Percentiles rank a stretch among this genome's conserved stretches.
Conservation (phyloP, 2,329 filamentous ascomycete genomes). For the Penicillium sp. region DNA sequence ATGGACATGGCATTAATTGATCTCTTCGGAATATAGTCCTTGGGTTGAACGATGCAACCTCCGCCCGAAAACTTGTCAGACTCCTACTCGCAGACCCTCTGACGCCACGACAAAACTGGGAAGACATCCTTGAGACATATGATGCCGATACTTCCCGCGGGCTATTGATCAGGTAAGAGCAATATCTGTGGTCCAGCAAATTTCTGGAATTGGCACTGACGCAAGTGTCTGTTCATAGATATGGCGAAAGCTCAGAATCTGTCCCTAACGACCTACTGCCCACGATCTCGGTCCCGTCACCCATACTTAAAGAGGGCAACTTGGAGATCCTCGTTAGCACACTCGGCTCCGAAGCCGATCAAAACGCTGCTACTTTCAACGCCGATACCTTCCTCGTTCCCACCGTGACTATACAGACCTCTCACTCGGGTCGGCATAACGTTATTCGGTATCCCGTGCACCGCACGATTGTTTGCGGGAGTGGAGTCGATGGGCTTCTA, state of each 20-base stretch:
- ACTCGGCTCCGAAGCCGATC: conserved; percentile 50
- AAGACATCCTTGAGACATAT: conserved; percentile 57
- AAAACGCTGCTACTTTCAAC: conserved; percentile 52
- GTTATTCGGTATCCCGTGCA: conserved; percentile 81
- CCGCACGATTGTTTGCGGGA: conserved; percentile 71
- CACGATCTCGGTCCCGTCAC: conserved; percentile 58
- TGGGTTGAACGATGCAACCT: conserved; percentile 50
- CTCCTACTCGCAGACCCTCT: conserved; percentile 72
- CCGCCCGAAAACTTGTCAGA: conserved; percentile 63
- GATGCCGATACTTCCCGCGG: conserved; percentile 55
- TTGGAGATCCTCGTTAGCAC: conserved; percentile 63
- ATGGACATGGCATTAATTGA: conserved; percentile 1
- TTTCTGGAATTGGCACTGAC: not conserved
- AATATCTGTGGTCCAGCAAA: not conserved
- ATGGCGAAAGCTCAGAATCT: conserved; percentile 54
- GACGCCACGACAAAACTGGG: conserved; percentile 64
- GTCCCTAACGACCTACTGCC: conserved; percentile 54
- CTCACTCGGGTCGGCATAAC: conserved; percentile 64
- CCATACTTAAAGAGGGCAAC: conserved; percentile 55
- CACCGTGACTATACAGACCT: conserved; percentile 67
- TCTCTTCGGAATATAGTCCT: conserved; percentile 43
- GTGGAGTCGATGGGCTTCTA: conserved; percentile 68
- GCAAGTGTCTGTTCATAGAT: conserved; percentile 41
- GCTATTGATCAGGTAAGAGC: conserved; percentile 61
- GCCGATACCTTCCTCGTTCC: conserved; percentile 73